Conservation (phyloP, 2,329 filamentous ascomycete species). For the Colletotrichum sp. region DNA sequence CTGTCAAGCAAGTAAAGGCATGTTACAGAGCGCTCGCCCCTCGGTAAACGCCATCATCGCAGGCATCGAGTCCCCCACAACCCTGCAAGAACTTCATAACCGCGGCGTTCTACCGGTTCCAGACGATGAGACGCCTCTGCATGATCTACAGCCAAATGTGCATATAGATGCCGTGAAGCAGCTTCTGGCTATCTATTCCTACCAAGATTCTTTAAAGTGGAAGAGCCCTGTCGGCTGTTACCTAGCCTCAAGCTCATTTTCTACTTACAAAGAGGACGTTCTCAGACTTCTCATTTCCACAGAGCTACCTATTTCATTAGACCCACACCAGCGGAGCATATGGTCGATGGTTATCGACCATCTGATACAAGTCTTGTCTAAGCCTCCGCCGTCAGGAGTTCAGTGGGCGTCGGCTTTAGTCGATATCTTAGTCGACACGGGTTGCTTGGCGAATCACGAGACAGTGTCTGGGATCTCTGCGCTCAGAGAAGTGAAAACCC, state of each 20-base stretch:
- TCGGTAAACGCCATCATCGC: neutral
- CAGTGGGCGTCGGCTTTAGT: neutral
- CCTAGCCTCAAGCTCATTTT: neutral
- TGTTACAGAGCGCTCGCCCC: neutral
- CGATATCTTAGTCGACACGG: neutral
- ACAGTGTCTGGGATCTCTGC: neutral
- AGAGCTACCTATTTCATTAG: neutral
- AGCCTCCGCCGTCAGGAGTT: neutral
- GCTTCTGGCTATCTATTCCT: neutral
- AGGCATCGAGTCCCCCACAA: neutral
- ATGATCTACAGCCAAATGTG: neutral
- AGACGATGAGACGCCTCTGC: neutral
- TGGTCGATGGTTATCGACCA: neutral
- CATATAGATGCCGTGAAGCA: neutral
- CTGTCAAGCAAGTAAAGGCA: neutral
- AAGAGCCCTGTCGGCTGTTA: neutral
- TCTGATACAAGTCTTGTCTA: neutral
- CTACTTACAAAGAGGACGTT: neutral
- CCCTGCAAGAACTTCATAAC: neutral
- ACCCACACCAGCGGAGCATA: neutral
- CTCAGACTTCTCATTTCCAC: neutral
- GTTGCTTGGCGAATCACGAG: neutral
- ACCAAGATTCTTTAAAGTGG: neutral
- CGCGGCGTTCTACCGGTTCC: neutral
- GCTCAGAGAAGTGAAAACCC: neutral